Evolutionary conservation across 208 protist genomes (phyloP), one percentile per base, ranked within the genome.

Genomic region (Leishmania amazonensis): DNA sequence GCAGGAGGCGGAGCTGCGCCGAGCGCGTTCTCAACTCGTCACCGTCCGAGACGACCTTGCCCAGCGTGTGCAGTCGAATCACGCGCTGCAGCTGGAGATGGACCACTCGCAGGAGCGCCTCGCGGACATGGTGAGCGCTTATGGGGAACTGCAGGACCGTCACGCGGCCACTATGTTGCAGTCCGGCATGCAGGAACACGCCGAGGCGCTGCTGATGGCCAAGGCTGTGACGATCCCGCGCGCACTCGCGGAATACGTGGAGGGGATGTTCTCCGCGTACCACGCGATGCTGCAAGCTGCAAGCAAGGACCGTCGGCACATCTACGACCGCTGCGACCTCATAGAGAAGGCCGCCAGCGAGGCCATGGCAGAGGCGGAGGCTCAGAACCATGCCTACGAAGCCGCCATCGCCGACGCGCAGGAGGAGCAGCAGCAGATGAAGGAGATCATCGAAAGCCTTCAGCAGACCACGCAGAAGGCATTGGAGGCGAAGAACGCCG

Each of bases 301-400:
- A 38, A 71, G 84, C 71, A 88, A 84, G 47, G 85, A 84, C 40
- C 89, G 92, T 54, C 64, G 58, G 0, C 80, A 83, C 58, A 85
- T 94, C 31, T 75, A 72, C 82, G 70, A 64, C n/a, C 89, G 88
- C 68, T 92, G 89, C 72, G 85, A 91, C 75, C 83, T 78, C 42
- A 90, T 95, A 78, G 89, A 94, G 81, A 65, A 76, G 68, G 78
- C 89, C 38, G 89, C 93, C 35, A 78, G 78, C 35, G 89, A 94
- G 73, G 93, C 93, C 35, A 89, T 96, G 83, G 78, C 75, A 11
- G 91, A 90, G 70, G 91, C 84, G 7, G 93, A 96, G 78, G 79
- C 79, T 51, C 93, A 96, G 85, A 85, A 67, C 54, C 65, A 71
- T 35, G 85, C 85, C 49, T 93, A 91, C 76, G 76, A 89, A 72